Evolutionary conservation across 352 stramenopile species (phyloP).

Genomic region (Phytophthora sp.): DNA sequence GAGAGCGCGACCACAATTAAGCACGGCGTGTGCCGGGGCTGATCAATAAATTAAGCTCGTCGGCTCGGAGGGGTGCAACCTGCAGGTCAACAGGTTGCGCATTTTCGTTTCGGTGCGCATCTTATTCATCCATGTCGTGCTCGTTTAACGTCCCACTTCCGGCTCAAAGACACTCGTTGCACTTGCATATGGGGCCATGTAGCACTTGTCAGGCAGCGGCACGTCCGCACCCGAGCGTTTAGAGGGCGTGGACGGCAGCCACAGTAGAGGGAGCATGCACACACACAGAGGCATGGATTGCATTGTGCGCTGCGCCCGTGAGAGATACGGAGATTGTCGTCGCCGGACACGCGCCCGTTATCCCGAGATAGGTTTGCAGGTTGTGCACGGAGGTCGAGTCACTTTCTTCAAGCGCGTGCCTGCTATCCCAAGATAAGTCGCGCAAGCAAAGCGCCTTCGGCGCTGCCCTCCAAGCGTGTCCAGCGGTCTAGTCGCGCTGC

Average conservation of each 20-base stretch:
- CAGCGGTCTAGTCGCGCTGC: constrained; percentile 12
- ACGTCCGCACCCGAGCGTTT: background rate
- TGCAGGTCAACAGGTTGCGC: constrained; percentile 4
- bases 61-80: constrained; percentile 14
- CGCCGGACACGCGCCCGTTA: constrained; percentile 19
- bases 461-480: background rate
- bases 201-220: too few relatives aligned
- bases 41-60: constrained; percentile 29
- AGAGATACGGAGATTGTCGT: too few relatives aligned
- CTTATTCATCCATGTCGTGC: constrained; percentile 7
- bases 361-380: constrained; percentile 20
- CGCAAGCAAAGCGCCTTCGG: background rate
- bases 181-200: background rate
- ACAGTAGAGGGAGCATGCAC: too few relatives aligned
- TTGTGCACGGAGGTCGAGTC: too few relatives aligned
- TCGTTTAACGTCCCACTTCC: background rate
- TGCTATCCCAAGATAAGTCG: too few relatives aligned
- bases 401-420: too few relatives aligned
- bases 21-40: constrained; percentile 9
- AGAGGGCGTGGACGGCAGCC: too few relatives aligned
- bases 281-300: constrained; percentile 3
- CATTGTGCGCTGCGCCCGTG: too few relatives aligned
- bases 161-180: constrained; percentile 5
- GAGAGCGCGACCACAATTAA: constrained; percentile 4
- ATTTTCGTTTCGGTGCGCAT: constrained; percentile 13